A percentile compares a stretch with the other conserved stretches of the same genome.
These are phyloP conservation scores for Dacryopinax spathularia DNA, from an alignment of 768 basidiomycete genomes.

Conservation along the genomic window DNA sequence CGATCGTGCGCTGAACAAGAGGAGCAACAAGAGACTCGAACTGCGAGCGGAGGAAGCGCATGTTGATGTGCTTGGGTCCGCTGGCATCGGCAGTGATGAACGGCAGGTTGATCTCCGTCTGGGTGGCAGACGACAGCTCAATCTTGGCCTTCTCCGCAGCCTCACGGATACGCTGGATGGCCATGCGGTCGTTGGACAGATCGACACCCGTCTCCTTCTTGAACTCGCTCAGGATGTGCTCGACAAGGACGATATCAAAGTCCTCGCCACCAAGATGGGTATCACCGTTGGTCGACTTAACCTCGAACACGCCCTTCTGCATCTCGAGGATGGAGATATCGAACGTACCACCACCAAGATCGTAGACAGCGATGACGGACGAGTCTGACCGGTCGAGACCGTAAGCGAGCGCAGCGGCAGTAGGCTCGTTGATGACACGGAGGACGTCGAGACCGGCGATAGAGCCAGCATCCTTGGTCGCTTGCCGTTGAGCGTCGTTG, in stretches of 20 bases:
- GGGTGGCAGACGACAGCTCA: slow-evolving; percentile 82
- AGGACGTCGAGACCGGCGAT: slow-evolving; percentile 96
- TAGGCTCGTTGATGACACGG: slow-evolving; percentile 98
- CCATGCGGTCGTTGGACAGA: slow-evolving; percentile 78
- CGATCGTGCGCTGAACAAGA: slow-evolving; percentile 77
- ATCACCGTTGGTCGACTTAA: slow-evolving; percentile 98
- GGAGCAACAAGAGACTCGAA: slow-evolving; percentile 75
- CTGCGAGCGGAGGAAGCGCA: slow-evolving; percentile 71
- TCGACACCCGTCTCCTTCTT: slow-evolving; percentile 82
- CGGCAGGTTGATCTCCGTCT: slow-evolving; percentile 94
- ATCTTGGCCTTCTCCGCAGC: slow-evolving; percentile 99
- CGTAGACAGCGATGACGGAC: slow-evolving; percentile 89
- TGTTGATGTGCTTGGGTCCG: slow-evolving; percentile 95
- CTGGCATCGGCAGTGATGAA: slow-evolving; percentile 95
- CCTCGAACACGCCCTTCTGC: slow-evolving; percentile 99
- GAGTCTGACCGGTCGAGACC: slow-evolving; percentile 75
- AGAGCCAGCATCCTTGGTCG: slow-evolving; percentile 93
- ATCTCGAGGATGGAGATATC: slow-evolving; percentile 99
- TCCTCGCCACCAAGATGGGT: slow-evolving; percentile 97
- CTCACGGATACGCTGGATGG: slow-evolving; percentile 96
- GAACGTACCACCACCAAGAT: slow-evolving; percentile 95
- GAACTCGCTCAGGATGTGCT: slow-evolving; percentile 78
- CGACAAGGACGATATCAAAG: slow-evolving; percentile 82
- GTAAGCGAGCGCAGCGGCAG: slow-evolving; percentile 94
- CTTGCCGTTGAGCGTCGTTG: slow-evolving; percentile 98